Evolutionary conservation across 2,329 filamentous ascomycete genomes (phyloP), one percentile per base, ranked within the genome.

Genomic region (Daldinia sp.): DNA sequence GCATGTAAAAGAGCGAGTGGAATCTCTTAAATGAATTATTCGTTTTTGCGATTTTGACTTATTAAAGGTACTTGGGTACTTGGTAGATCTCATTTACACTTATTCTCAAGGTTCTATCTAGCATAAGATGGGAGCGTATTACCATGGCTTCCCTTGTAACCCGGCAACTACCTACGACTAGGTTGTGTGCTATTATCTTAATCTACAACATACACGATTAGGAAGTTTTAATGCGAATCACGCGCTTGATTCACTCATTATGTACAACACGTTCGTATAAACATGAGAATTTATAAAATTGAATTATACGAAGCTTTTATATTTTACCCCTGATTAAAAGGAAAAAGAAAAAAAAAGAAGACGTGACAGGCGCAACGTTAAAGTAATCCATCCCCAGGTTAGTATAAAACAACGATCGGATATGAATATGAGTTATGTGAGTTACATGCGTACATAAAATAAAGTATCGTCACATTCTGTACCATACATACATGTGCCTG

Each of bases 101-200:
- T 7, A 20, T 3, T 13, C 9, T 9, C 23, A 57, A 42, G 54
- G 26, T 57, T 57, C 15, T 33, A 42, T 33, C 54, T 33, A 28
- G 39, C 39, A 57, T 57, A 30, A 7, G 1, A 57, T 26, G 10
- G 18, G 9, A n/a, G 39, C 37, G 13, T 56, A 56, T 56, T 39
- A 33, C 33, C 30, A 41, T 20, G 33, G 6, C 9, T 39, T 60
- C 13, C 56, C 56, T 60, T 48, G 42, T 26, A 65, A 65, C 18
- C 28, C 6, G 20, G 20, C n/a, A 15, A 55, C 48, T 23, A 41
- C 13, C 9, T 30, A 9, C 20, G 12, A 48, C 13, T 48, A 26
- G 26, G 3, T 26, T 48, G 15, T 23, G 20, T 23, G 20, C 20
- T 23, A 23, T 23, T 15, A 30, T 48, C 39, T 26, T 48, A 50